Evolutionary conservation across 352 stramenopile species (phyloP).

Genomic region (Phytophthora sp.): DNA sequence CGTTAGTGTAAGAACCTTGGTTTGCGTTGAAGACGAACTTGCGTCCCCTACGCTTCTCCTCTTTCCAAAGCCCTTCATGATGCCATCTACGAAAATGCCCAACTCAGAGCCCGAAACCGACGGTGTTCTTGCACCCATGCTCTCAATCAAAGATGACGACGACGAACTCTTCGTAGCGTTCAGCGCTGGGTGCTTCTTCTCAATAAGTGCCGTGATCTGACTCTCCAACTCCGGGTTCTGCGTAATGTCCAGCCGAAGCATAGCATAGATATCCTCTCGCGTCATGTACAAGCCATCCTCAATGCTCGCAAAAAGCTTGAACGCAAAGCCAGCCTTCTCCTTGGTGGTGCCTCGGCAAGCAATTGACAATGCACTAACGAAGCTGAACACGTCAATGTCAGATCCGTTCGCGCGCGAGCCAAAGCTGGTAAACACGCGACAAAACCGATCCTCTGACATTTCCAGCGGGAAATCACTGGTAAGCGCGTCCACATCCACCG

Average conservation of each 20-base stretch:
- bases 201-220: slow-evolving; percentile 67
- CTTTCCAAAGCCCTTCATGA: slow-evolving; percentile 68
- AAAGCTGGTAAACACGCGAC: slow-evolving; percentile 81
- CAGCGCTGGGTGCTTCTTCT: slow-evolving; percentile 57
- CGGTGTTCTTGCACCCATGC: slow-evolving; percentile 63
- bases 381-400: slow-evolving; percentile 89
- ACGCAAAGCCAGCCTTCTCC: slow-evolving; percentile 83
- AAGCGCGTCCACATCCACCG: slow-evolving; percentile 81
- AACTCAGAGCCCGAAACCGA: slow-evolving; percentile 83
- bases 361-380: slow-evolving; percentile 82
- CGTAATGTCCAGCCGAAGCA: slow-evolving; percentile 83
- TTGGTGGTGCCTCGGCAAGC: slow-evolving; percentile 72
- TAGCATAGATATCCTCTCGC: slow-evolving; percentile 82
- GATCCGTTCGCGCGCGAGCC: slow-evolving; percentile 75
- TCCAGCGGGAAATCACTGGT: slow-evolving; percentile 82
- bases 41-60: slow-evolving; percentile 42
- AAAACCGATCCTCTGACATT: slow-evolving; percentile 84
- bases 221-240: slow-evolving; percentile 76
- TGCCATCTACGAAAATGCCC: slow-evolving; percentile 76
- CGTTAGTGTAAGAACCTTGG: slow-evolving; percentile 50
- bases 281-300: slow-evolving; percentile 61
- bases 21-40: slow-evolving; percentile 37
- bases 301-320: slow-evolving; percentile 76
- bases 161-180: slow-evolving; percentile 56
- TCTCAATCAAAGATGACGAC: slow-evolving; percentile 57